Percentiles rank a stretch among this genome's conserved stretches.
Evolutionary conservation across 2,329 filamentous ascomycete genomes (phyloP).

Genomic region (Fusarium graminum): DNA sequence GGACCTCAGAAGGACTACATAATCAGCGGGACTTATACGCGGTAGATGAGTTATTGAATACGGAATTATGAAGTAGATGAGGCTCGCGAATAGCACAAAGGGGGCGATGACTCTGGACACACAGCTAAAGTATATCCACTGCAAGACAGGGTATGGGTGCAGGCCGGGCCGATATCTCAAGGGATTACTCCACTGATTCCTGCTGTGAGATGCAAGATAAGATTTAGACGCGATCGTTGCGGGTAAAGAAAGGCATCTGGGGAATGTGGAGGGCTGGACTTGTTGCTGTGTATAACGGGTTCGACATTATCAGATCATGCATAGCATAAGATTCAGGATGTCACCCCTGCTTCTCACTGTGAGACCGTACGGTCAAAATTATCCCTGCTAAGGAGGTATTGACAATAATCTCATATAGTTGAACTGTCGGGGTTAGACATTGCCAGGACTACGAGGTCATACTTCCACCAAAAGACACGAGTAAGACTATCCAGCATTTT

Average conservation of each 20-base stretch:
- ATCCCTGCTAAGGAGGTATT: too few relatives aligned
- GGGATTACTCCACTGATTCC: slow-evolving; percentile 14
- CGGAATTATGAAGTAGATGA: not conserved
- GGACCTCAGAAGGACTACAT: slow-evolving; percentile 82
- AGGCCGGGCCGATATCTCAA: slow-evolving; percentile 17
- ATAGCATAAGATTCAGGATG: not conserved
- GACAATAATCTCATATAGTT: too few relatives aligned
- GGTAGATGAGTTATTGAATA: slow-evolving; percentile 45
- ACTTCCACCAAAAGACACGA: too few relatives aligned
- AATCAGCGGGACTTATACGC: slow-evolving; percentile 66
- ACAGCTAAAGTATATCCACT: not conserved
- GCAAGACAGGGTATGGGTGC: not conserved
- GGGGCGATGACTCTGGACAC: not conserved
- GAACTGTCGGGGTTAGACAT: too few relatives aligned
- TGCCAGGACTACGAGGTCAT: too few relatives aligned
- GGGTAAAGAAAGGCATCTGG: slow-evolving; percentile 15
- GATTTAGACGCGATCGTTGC: slow-evolving; percentile 13
- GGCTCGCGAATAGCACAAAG: not conserved
- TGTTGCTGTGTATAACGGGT: not conserved
- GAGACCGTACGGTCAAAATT: too few relatives aligned
- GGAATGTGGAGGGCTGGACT: slow-evolving; percentile 7
- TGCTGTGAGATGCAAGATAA: not conserved
- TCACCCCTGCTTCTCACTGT: too few relatives aligned
- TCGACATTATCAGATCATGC: slow-evolving; percentile 14
- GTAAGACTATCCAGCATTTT: too few relatives aligned